Evolutionary conservation across 2,329 filamentous ascomycete species (phyloP).

Genomic region (Chaetomium olivaceum): DNA sequence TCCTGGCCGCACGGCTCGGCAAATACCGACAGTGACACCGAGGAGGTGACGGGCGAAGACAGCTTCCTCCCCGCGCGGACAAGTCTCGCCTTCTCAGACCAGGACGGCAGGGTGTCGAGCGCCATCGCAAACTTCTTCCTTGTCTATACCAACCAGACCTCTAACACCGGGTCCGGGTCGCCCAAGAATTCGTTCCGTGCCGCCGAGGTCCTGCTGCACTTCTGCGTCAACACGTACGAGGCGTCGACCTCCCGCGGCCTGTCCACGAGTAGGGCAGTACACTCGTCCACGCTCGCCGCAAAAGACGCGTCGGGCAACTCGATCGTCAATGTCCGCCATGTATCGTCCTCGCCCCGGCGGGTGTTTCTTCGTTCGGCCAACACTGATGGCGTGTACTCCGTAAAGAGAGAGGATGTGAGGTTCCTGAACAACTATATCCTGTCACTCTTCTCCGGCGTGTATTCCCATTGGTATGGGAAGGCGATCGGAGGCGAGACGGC

Average conservation of each 20-base stretch:
- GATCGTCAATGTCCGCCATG: not conserved
- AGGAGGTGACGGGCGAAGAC: not conserved
- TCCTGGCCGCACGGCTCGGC: slow-evolving; percentile 19
- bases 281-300: slow-evolving; percentile 20
- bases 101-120: slow-evolving; percentile 24
- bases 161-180: not conserved
- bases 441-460: slow-evolving; percentile 29
- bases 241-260: slow-evolving; percentile 20
- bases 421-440: slow-evolving; percentile 27
- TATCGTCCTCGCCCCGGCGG: not conserved
- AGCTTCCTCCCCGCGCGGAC: slow-evolving; percentile 27
- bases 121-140: slow-evolving; percentile 36
- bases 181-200: slow-evolving; percentile 29
- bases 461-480: slow-evolving; percentile 25
- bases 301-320: slow-evolving; percentile 4
- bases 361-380: not conserved
- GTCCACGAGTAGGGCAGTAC: slow-evolving; percentile 23
- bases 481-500: slow-evolving; percentile 22
- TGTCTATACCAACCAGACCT: slow-evolving; percentile 33
- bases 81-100: slow-evolving; percentile 31
- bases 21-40: not conserved
- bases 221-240: slow-evolving; percentile 36
- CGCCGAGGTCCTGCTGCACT: slow-evolving; percentile 36
- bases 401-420: slow-evolving; percentile 24
- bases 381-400: slow-evolving; percentile 22